Conservation (phyloP, 1,284 basidiomycete genomes). For the Apiotrichum gracile region DNA sequence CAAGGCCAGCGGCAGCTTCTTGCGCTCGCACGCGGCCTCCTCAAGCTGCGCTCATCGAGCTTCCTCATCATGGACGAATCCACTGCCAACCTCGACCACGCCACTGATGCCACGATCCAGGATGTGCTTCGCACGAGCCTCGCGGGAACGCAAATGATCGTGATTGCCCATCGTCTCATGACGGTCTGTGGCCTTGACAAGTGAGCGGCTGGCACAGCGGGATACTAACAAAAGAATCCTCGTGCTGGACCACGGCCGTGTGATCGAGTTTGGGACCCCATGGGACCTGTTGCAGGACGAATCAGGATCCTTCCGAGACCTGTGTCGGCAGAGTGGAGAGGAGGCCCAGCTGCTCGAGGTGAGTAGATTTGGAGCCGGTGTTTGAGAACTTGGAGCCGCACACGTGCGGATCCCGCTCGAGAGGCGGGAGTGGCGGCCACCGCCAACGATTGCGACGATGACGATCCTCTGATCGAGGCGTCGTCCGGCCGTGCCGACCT, state of each 20-base stretch:
- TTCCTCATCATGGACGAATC: constrained; percentile 55
- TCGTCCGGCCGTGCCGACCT: too few species aligned
- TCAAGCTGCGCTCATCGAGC: constrained; percentile 49
- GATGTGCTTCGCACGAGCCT: constrained; percentile 47
- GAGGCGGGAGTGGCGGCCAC: too few species aligned
- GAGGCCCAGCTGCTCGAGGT: constrained; percentile 41
- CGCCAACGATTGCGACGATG: too few species aligned
- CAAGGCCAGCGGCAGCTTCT: constrained; percentile 55
- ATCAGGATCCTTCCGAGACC: constrained; percentile 41
- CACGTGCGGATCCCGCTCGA: too few species aligned
- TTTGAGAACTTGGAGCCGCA: background rate
- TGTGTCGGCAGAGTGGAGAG: constrained; percentile 49
- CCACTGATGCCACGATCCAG: constrained; percentile 50
- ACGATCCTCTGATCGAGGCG: too few species aligned
- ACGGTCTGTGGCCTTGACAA: constrained; percentile 51
- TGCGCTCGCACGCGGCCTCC: constrained; percentile 53
- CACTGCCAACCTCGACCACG: constrained; percentile 50
- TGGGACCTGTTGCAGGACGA: constrained; percentile 47
- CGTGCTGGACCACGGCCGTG: constrained; percentile 50
- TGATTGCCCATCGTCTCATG: constrained; percentile 51
- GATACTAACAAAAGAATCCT: constrained; percentile 43
- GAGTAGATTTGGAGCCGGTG: constrained; percentile 6
- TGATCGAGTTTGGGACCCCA: constrained; percentile 52
- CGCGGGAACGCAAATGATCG: constrained; percentile 45
- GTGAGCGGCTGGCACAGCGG: constrained; percentile 16